Evolutionary conservation across 345 rosid genomes (phyloP).

Genomic region (Eucalyptus regnans): DNA sequence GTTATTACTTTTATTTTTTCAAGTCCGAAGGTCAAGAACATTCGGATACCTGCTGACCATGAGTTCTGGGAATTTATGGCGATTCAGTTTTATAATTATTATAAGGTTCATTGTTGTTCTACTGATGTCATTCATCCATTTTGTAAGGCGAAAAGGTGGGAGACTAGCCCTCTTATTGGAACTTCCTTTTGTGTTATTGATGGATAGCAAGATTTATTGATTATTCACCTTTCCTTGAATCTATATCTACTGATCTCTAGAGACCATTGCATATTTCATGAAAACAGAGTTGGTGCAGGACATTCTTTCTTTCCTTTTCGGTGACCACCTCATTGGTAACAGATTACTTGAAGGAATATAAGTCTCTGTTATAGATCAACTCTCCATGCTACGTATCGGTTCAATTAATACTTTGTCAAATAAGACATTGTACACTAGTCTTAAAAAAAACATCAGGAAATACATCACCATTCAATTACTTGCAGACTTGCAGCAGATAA

Average conservation of each 20-base stretch:
- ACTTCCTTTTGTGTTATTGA: no score
- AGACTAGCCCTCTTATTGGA: not conserved
- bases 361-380: no score
- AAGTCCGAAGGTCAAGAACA: not conserved
- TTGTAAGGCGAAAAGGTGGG: rapidly evolving
- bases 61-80: no score
- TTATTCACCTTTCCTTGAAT: no score
- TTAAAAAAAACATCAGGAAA: not conserved
- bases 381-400: rapidly evolving
- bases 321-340: no score
- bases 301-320: not conserved
- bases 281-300: not conserved
- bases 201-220: no score
- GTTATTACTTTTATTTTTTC: not conserved
- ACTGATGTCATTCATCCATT: no score
- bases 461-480: not conserved
- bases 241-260: not conserved
- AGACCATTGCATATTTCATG: not conserved
- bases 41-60: no score
- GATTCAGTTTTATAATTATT: not conserved
- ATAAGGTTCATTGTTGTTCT: not conserved
- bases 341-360: no score
- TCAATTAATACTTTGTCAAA: no score
- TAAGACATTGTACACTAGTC: rapidly evolving
- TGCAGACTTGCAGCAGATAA: rapidly evolving